Evolutionary conservation across 148 eudicot genomes (phyloP).

Genomic region (Vaccinium darrowii): DNA sequence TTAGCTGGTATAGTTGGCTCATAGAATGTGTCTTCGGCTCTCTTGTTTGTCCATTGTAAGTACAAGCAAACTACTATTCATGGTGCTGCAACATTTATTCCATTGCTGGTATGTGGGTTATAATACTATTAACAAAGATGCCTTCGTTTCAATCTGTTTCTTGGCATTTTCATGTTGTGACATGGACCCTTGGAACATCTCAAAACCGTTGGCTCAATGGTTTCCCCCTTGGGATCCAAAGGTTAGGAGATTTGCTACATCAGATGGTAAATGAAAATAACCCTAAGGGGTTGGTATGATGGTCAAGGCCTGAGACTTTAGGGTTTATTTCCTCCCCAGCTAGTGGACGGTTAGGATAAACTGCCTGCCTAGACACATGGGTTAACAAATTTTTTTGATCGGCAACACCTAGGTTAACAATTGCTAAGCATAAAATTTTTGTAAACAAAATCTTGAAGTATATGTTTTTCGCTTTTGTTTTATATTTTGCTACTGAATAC

Average conservation of each 20-base stretch:
- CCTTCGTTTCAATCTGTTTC: neutral
- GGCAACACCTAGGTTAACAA: neutral
- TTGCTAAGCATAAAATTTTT: neutral
- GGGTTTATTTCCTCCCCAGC: too few relatives aligned
- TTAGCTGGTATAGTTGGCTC: neutral
- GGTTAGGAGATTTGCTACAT: neutral
- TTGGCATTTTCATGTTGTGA: neutral
- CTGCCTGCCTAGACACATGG: too few relatives aligned
- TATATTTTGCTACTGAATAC: neutral
- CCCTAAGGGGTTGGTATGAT: too few relatives aligned
- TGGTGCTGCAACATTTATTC: neutral
- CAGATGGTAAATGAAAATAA: neutral
- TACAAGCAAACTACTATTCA: neutral
- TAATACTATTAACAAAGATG: neutral
- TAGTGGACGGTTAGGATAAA: too few relatives aligned
- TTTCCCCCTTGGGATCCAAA: neutral
- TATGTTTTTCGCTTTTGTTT: neutral
- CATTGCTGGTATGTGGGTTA: neutral
- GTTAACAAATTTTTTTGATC: neutral
- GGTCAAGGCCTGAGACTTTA: too few relatives aligned
- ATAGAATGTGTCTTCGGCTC: constrained; percentile 6
- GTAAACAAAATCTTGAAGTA: neutral
- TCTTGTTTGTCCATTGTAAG: neutral
- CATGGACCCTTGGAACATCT: neutral
- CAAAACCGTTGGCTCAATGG: neutral